phyloP scores from a whole-genome alignment of 495 filamentous ascomycete species.

The Hyaloscypha hepaticicola region DNA sequence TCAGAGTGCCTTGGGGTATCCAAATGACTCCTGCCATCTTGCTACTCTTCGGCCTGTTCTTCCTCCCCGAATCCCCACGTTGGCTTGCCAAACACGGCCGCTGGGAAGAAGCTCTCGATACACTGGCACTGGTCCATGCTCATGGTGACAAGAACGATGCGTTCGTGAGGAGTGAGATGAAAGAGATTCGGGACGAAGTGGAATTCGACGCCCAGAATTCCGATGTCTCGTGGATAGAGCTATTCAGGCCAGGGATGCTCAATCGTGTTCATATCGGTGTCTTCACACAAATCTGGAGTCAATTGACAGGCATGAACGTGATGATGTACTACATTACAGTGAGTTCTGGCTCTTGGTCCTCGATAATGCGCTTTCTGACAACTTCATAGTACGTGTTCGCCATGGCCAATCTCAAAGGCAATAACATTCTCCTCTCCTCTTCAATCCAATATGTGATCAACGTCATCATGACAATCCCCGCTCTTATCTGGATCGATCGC shows the following conservation, averaged over 20 bases:
- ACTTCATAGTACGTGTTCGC: conserved; percentile 55
- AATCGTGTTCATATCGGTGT: conserved; percentile 70
- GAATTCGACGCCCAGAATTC: conserved; percentile 62
- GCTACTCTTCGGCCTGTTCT: conserved; percentile 54
- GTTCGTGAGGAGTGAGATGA: conserved; percentile 54
- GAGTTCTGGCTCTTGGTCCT: not conserved
- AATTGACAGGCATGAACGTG: conserved; percentile 79
- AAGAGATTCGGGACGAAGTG: conserved; percentile 61
- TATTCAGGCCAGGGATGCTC: conserved; percentile 67
- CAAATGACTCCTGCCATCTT: conserved; percentile 69
- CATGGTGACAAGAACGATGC: conserved; percentile 49
- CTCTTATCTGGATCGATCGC: conserved; percentile 54
- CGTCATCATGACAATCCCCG: conserved; percentile 53
- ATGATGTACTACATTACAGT: conserved; percentile 59
- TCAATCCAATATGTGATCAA: conserved; percentile 74
- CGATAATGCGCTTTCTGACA: too few species aligned
- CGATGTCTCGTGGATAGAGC: conserved; percentile 63
- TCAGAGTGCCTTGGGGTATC: conserved; percentile 71
- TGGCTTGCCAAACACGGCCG: conserved; percentile 53
- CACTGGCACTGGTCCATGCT: conserved; percentile 59
- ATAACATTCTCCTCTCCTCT: conserved; percentile 61
- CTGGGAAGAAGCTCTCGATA: conserved; percentile 47
- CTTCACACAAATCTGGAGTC: conserved; percentile 80
- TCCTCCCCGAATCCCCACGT: conserved; percentile 55
- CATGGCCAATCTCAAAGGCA: conserved; percentile 62